Evolutionary conservation across 78 protist species (phyloP).

Genomic region (Dictyostelium firmibasis): DNA sequence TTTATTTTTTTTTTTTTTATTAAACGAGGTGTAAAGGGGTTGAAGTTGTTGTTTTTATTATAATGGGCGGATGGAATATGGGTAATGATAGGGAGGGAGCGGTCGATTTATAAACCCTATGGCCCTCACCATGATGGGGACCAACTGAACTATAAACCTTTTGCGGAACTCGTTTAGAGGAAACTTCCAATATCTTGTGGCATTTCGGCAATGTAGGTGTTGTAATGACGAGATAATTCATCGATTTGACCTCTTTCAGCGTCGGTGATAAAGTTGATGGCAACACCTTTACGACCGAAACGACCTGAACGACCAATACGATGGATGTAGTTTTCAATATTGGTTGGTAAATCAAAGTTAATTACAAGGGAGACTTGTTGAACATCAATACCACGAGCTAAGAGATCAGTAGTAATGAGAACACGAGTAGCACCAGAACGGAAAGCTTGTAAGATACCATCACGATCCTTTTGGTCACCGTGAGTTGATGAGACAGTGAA

Average conservation of each 20-base stretch:
- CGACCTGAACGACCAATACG: constrained; percentile 99
- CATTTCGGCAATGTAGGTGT: constrained; percentile 97
- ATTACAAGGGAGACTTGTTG: constrained; percentile 99
- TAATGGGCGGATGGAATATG: background rate
- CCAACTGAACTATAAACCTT: background rate
- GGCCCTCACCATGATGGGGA: background rate
- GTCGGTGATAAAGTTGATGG: constrained; percentile 98
- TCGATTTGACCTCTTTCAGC: constrained; percentile 94
- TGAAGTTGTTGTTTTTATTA: background rate
- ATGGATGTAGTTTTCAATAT: constrained; percentile 99
- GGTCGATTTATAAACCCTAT: background rate
- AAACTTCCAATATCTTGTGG: constrained; percentile 81
- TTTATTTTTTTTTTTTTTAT: no score
- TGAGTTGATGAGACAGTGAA: constrained; percentile 98
- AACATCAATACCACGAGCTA: constrained; percentile 99
- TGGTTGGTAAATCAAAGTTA: constrained; percentile 99
- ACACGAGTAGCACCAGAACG: constrained; percentile 97
- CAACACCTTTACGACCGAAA: constrained; percentile 99
- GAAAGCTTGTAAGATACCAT: constrained; percentile 97
- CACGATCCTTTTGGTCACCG: constrained; percentile 99
- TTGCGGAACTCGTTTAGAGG: background rate
- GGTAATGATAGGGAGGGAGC: background rate
- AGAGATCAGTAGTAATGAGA: constrained; percentile 99
- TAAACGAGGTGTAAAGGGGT: background rate
- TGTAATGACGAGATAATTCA: constrained; percentile 96